Percentiles rank a stretch among this genome's conserved stretches.
These are phyloP conservation scores for Hyphopichia buzzinii DNA, from an alignment of 1,139 yeast genomes.

Conservation along the genomic window DNA sequence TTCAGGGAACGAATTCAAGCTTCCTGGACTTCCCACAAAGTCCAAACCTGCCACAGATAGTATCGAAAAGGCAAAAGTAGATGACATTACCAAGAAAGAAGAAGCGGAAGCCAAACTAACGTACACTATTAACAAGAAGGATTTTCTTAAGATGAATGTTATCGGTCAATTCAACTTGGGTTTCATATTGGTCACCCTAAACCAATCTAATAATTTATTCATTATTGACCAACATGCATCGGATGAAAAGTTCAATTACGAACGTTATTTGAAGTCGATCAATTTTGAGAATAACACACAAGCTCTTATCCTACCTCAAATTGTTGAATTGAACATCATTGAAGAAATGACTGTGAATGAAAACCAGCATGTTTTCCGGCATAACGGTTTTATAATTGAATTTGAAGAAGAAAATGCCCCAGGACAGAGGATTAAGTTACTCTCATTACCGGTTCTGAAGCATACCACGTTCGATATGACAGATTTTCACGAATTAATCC, in stretches of 20 bases:
- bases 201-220: conserved; percentile 54
- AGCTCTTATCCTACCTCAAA: conserved; percentile 64
- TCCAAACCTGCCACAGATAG: too few species aligned
- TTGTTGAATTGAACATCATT: conserved; percentile 65
- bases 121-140: conserved; percentile 57
- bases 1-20: not conserved
- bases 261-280: conserved; percentile 55
- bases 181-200: conserved; percentile 66
- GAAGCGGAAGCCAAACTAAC: conserved; percentile 56
- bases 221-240: conserved; percentile 97
- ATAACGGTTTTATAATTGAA: conserved; percentile 72
- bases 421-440: conserved; percentile 55
- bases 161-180: conserved; percentile 95
- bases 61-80: conserved; percentile 9
- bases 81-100: conserved; percentile 22
- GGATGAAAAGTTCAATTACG: conserved; percentile 92
- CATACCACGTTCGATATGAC: conserved; percentile 59
- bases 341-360: conserved; percentile 74
- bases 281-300: conserved; percentile 48
- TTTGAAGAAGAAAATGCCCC: conserved; percentile 46
- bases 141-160: conserved; percentile 68
- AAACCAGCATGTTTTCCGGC: conserved; percentile 52
- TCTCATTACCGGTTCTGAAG: conserved; percentile 73
- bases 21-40: conserved; percentile 2
- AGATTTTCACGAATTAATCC: conserved; percentile 77